Conservation (phyloP, 495 filamentous ascomycete genomes). For the Entonaema liquescens region DNA sequence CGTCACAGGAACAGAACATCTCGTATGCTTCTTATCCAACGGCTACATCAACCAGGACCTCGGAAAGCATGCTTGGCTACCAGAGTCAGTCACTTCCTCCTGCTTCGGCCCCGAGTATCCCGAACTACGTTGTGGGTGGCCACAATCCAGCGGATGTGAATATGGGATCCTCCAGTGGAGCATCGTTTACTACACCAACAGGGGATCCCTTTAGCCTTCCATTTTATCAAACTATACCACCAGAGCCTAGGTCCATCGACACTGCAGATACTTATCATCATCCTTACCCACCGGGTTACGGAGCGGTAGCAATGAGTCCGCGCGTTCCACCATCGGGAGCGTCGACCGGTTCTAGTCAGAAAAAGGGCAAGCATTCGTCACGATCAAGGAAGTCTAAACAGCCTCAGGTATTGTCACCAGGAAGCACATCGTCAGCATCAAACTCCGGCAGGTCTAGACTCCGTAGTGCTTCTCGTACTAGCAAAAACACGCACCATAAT, state of each 20-base stretch:
- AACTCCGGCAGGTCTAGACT: conserved; percentile 42
- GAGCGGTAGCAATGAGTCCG: conserved; percentile 31
- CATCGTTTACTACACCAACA: conserved; percentile 34
- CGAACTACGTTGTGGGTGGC: conserved; percentile 33
- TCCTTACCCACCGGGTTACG: conserved; percentile 38
- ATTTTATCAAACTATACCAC: conserved; percentile 34
- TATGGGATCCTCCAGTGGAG: conserved; percentile 32
- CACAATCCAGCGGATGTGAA: conserved; percentile 36
- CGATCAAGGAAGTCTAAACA: conserved; percentile 20
- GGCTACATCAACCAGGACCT: conserved; percentile 21
- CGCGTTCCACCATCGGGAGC: conserved; percentile 21
- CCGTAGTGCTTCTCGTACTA: conserved; percentile 53
- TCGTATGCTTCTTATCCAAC: conserved; percentile 37
- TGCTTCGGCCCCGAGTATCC: conserved; percentile 30
- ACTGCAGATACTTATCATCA: conserved; percentile 38
- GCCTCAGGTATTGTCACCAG: conserved; percentile 37
- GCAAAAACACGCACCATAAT: conserved; percentile 51
- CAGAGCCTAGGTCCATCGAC: conserved; percentile 31
- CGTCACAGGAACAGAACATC: conserved; percentile 29
- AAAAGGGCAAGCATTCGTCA: conserved; percentile 34
- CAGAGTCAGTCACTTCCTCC: conserved; percentile 36
- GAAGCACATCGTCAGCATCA: conserved; percentile 33
- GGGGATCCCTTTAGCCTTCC: conserved; percentile 38
- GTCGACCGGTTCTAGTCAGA: conserved; percentile 26
- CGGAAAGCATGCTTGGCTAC: conserved; percentile 36